Evolutionary conservation across 2,329 filamentous ascomycete species (phyloP), one percentile per base, ranked within the genome.

Genomic region (Delphinella strobiligena): DNA sequence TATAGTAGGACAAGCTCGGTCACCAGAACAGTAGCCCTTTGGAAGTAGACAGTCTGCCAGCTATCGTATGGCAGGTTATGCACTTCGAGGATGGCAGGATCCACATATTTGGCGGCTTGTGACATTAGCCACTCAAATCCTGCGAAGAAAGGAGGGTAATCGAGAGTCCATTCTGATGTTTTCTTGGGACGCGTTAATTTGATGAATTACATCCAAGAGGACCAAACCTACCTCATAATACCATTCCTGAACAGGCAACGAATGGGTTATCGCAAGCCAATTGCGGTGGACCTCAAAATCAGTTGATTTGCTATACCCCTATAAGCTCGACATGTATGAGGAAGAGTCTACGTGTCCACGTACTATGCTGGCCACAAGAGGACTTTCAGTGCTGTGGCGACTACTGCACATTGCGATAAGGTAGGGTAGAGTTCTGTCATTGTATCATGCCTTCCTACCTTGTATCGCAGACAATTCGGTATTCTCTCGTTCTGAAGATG

Each of bases 261-360:
- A 93, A 63, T 94, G 72, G 4, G 91, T 96, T 51, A 96, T 86
- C 47, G 91, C 91, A 31, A 98, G 78, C 91, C 91, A 98, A 68
- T 98, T 98, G 49, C 91, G 80, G 64, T 98, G 91, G 40, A 98
- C 91, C 62, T 98, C 91, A 54, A 98, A 98, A 61, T 98, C 91
- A 51, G 91, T 98, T 4, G 91, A 98, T 71, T 93, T 95, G 70
- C 88, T 95, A 61, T 43, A 10, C 40, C 19, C 45, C 34, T 30
- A 43, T 39, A 30, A 40, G 41, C n/a, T 37, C 43, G 19, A 41
- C 46, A 41, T 42, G 41, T 31, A 34, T 22, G 16, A 16, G 11
- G 16, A 24, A 29, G 19, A 19, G n/a, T n/a, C n/a, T n/a, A n/a
- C n/a, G n/a, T n/a, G n/a, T 18, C 44, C 31, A 75, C 83, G 59